Evolutionary conservation across 2,329 filamentous ascomycete species (phyloP).

Genomic region (Penicillium sp.): DNA sequence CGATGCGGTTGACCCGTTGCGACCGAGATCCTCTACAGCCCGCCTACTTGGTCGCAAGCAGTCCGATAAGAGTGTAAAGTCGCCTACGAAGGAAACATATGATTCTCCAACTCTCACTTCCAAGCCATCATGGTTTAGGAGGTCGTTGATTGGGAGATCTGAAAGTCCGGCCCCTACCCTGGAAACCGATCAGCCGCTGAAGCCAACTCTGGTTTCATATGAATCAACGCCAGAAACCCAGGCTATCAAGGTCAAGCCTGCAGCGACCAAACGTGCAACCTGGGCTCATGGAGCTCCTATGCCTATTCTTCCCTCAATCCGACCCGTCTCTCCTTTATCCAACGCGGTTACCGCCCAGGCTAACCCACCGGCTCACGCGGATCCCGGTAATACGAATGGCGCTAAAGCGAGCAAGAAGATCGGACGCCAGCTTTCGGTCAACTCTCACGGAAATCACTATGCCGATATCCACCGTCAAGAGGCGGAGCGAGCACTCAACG

Average conservation of each 20-base stretch:
- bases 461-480: slow-evolving; percentile 87
- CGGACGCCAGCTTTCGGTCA: slow-evolving; percentile 88
- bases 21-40: slow-evolving; percentile 88
- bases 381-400: slow-evolving; percentile 43
- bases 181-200: slow-evolving; percentile 42
- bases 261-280: slow-evolving; percentile 80
- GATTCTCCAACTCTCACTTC: slow-evolving; percentile 67
- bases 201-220: slow-evolving; percentile 50
- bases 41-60: slow-evolving; percentile 86
- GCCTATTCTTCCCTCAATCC: slow-evolving; percentile 92
- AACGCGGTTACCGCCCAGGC: slow-evolving; percentile 91
- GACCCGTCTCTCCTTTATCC: slow-evolving; percentile 93
- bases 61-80: slow-evolving; percentile 75
- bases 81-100: slow-evolving; percentile 64
- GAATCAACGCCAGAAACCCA: slow-evolving; percentile 48
- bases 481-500: slow-evolving; percentile 87
- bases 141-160: slow-evolving; percentile 84
- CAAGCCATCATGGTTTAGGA: slow-evolving; percentile 96
- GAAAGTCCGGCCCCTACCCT: slow-evolving; percentile 68
- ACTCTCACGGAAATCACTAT: slow-evolving; percentile 92
- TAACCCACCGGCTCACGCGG: slow-evolving; percentile 64
- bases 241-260: slow-evolving; percentile 59
- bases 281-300: slow-evolving; percentile 92
- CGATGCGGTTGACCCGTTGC: slow-evolving; percentile 88
- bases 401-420: slow-evolving; percentile 83